phyloP scores from a whole-genome alignment of 768 basidiomycete species.

The Boletellus sp. region DNA sequence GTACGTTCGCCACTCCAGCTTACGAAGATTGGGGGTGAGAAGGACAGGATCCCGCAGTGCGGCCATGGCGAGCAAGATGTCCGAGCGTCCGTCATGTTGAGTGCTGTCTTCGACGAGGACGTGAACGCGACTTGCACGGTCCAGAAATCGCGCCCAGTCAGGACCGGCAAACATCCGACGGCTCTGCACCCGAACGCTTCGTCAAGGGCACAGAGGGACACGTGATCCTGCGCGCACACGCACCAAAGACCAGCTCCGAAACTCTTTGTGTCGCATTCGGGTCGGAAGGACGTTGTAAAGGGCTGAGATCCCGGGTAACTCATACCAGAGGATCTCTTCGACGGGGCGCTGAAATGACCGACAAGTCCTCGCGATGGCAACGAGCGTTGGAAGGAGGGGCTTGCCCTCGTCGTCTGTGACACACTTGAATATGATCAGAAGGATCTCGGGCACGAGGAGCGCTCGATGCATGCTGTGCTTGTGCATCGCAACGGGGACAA shows the following conservation, averaged over 20 bases:
- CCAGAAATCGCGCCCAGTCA: constrained; percentile 18
- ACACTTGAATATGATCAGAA: constrained; percentile 20
- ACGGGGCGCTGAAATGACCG: constrained; percentile 15
- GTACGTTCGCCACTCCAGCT: constrained; percentile 15
- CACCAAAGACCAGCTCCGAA: constrained; percentile 20
- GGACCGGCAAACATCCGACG: constrained; percentile 17
- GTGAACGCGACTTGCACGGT: constrained; percentile 15
- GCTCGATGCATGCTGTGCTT: constrained; percentile 14
- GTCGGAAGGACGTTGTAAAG: constrained; percentile 18
- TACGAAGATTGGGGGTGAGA: constrained; percentile 23
- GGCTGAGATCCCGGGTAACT: constrained; percentile 7
- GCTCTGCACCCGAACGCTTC: constrained; percentile 5
- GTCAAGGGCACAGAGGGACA: not conserved
- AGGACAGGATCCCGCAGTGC: constrained; percentile 13
- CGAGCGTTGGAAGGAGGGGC: constrained; percentile 17
- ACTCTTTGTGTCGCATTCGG: constrained; percentile 10
- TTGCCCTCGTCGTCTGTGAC: constrained; percentile 16
- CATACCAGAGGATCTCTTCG: constrained; percentile 24
- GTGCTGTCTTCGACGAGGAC: constrained; percentile 5
- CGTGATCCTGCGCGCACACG: not conserved
- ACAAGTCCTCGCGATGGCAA: constrained; percentile 27
- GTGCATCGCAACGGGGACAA: not conserved
- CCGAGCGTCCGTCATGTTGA: not conserved
- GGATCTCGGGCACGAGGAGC: constrained; percentile 20
- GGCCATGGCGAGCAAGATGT: constrained; percentile 16